Base-by-base conservation (phyloP, 192 early-diverging fungal species). In the Dimargaris cristalligena region DNA sequence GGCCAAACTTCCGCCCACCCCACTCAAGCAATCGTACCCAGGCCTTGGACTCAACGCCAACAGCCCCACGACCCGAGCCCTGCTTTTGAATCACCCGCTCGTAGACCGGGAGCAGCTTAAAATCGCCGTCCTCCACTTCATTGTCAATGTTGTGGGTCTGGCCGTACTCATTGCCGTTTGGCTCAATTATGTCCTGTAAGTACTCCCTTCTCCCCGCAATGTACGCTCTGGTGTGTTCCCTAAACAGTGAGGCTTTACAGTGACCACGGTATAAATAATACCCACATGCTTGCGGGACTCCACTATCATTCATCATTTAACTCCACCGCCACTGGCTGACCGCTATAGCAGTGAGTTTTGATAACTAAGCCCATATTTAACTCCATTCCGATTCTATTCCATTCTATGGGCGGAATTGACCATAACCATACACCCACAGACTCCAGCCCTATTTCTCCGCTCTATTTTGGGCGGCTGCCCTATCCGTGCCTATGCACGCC, bases 181-280 rank as follows among this genome's bases (percentile, higher is more conserved):
- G 55, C 55, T 57, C 13, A 57, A 57, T n/a, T 57, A 57, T 35
- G 33, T 57, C 6, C 35, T 57, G 49, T 50, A 50, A 50, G 49
- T 50, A 46, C 2, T 16, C 45, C 2, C 18, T 16, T 46, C 45
- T 11, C 2, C 20, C 45, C 18, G 45, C 45, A 16, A 22, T 2
- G 45, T 46, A 11, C 20, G 2, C 20, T 22, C 20, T 22, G 1
- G 10, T 22, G 23, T 22, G 23, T 16, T 22, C 11, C 20, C 45
- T 46, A 9, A 9, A 44, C 41, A 11, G 41, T 44, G 10, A 44
- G 41, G 11, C 45, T 46, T 22, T 10, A 46, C 20, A 16, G 2
- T 3, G 23, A 11, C 45, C 45, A 46, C 2, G 45, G 2, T 10
- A 22, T 3, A 10, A 46, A 46, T 46, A 46, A 22, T 4, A 3